Conservation (phyloP, 371 early-diverging fungal species). For the Rhizopus delemar region DNA sequence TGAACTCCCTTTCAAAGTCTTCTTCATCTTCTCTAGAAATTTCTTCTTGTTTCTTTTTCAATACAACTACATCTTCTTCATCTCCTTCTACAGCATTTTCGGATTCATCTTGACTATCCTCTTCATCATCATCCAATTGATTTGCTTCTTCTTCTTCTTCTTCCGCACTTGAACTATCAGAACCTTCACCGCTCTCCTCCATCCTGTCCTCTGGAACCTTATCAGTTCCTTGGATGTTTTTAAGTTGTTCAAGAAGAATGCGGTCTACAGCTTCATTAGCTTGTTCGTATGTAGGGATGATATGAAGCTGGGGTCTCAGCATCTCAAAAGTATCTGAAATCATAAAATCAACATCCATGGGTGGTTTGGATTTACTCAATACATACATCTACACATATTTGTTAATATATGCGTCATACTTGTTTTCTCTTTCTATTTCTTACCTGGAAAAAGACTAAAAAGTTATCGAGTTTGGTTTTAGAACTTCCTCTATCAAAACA, state of each 20-base stretch:
- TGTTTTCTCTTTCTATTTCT: background rate
- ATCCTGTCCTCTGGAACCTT: constrained; percentile 46
- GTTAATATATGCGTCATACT: background rate
- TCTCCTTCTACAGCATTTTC: constrained; percentile 30
- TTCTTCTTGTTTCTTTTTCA: constrained; percentile 45
- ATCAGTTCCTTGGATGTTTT: constrained; percentile 47
- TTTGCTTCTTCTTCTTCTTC: constrained; percentile 49
- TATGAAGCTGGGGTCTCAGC: constrained; percentile 66
- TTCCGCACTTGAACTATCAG: constrained; percentile 39
- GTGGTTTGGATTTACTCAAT: constrained; percentile 74
- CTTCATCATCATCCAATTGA: constrained; percentile 33
- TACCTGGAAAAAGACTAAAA: constrained; percentile 78
- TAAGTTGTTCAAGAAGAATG: constrained; percentile 55
- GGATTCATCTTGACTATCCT: constrained; percentile 29
- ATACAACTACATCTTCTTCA: constrained; percentile 62
- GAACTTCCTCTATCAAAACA: constrained; percentile 75
- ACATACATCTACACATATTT: constrained; percentile 73
- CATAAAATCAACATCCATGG: constrained; percentile 90
- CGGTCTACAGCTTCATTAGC: constrained; percentile 73
- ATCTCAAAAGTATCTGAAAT: constrained; percentile 80
- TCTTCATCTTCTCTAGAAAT: constrained; percentile 56
- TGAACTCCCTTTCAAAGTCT: constrained; percentile 78
- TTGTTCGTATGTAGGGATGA: constrained; percentile 75
- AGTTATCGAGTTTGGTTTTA: constrained; percentile 71
- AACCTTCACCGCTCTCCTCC: constrained; percentile 36